Percentiles rank a stretch among this genome's conserved stretches.
phyloP scores from a whole-genome alignment of 2,329 filamentous ascomycete genomes.

The Lojkania enalia region DNA sequence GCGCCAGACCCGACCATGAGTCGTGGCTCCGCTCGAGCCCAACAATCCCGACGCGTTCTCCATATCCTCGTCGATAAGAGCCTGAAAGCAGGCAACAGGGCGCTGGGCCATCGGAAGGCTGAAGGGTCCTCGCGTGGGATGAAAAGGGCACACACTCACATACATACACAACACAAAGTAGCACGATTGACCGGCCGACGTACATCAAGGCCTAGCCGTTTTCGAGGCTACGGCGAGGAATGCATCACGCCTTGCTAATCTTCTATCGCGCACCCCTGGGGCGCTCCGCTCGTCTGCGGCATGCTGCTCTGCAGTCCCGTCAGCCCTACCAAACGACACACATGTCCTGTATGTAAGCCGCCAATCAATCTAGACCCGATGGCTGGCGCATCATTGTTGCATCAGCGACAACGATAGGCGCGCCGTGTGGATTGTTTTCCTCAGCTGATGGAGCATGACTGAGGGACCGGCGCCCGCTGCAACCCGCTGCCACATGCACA shows the following conservation, averaged over 20 bases:
- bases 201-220: conserved; percentile 10
- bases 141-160: not conserved
- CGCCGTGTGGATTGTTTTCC: no score
- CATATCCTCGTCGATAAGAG: conserved; percentile 7
- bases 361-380: not conserved
- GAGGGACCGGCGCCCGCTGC: not conserved
- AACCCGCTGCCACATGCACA: not conserved
- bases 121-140: conserved; percentile 11
- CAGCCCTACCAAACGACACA: conserved; percentile 14
- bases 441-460: conserved; percentile 12
- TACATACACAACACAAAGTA: not conserved
- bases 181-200: not conserved
- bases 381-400: not conserved
- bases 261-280: conserved; percentile 5
- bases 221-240: conserved; percentile 10
- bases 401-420: no score
- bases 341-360: conserved; percentile 1
- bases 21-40: conserved; percentile 3
- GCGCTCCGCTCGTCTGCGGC: conserved; percentile 2
- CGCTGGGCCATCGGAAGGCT: conserved; percentile 2
- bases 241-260: conserved; percentile 10
- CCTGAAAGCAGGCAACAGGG: conserved; percentile 13
- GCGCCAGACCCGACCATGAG: not conserved
- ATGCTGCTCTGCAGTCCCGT: conserved; percentile 6
- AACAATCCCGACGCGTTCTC: not conserved